These are phyloP conservation scores for Amanita thiersii DNA, from an alignment of 768 basidiomycete species.

Conservation along the genomic window DNA sequence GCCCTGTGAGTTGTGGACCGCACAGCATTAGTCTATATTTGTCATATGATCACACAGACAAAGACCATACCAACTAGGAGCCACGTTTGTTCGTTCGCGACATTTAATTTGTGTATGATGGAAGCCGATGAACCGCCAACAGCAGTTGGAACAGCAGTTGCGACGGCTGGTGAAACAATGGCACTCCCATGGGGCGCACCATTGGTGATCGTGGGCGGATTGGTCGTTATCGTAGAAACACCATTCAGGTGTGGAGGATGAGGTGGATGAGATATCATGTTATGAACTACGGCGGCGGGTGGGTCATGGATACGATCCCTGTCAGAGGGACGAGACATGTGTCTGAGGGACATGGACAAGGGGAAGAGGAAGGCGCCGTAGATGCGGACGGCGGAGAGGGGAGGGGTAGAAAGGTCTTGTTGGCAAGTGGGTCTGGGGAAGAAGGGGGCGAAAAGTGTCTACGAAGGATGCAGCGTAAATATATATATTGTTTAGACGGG, in stretches of 20 bases:
- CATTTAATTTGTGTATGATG: constrained; percentile 69
- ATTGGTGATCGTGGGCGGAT: constrained; percentile 35
- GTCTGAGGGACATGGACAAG: constrained; percentile 49
- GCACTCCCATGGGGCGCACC: constrained; percentile 30
- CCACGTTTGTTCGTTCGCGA: constrained; percentile 94
- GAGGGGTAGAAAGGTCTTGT: constrained; percentile 18
- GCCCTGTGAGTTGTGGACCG: constrained; percentile 45
- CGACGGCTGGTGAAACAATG: constrained; percentile 40
- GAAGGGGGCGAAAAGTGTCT: constrained; percentile 43
- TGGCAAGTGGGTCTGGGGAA: constrained; percentile 16
- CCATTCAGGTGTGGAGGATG: constrained; percentile 51
- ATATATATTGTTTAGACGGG: constrained; percentile 45
- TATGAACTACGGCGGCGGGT: constrained; percentile 23
- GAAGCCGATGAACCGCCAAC: constrained; percentile 21
- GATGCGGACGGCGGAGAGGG: constrained; percentile 21
- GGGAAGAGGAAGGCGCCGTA: constrained; percentile 18
- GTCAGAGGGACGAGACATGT: constrained; percentile 50
- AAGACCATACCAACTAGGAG: constrained; percentile 69
- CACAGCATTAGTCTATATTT: constrained; percentile 11
- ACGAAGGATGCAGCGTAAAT: constrained; percentile 34
- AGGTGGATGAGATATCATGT: constrained; percentile 27
- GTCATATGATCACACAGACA: constrained; percentile 10
- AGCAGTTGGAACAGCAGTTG: constrained; percentile 24
- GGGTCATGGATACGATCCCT: constrained; percentile 61
- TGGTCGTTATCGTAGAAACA: constrained; percentile 30